Base-by-base conservation (phyloP, 768 basidiomycete genomes). In the Gymnopilus junonius region DNA sequence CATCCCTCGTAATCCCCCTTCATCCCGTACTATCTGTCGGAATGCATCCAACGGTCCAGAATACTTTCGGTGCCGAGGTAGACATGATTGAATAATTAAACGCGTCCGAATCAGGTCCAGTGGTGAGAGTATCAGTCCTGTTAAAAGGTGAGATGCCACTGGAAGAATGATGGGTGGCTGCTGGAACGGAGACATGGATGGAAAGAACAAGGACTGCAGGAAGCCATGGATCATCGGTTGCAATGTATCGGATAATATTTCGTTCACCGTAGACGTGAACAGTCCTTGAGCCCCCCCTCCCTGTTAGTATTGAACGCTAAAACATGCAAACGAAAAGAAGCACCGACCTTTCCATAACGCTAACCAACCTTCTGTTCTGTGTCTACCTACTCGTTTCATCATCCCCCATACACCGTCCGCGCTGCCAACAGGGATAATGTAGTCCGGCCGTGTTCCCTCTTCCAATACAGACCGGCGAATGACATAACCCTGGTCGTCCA, bases 341-440 rank as follows among this genome's bases (percentile, higher is more conserved):
- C 55, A 29, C 48, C 68, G 69, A 92, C 94, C 95, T 85, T 99
- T 99, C 94, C 95, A 97, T 14, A 98, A 77, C 0, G 90, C 87
- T 20, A 93, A 76, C 88, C 93, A 93, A 1, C 97, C 97, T 75
- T 99, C 97, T 2, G 87, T 84, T 65, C 88, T 85, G 76, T 94
- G 96, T 32, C 87, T 79, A 1, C 88, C 87, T 35, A 97, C 79
- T 34, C 89, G 88, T 69, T 93, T 91, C 67, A 98, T 95, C 96
- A 99, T 98, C 14, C 90, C 91, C 95, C 93, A 97, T 2, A 95
- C 90, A 10, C 95, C 94, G 60, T 88, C 85, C 3, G 87, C 90
- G 59, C 88, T 91, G 45, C 92, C 93, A 4, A 94, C 88, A 7
- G 95, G 92, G 63, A 97, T 90, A 48, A 94, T 85, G 71, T 92